A percentile compares a stretch with the other conserved stretches of the same genome.
Conservation (phyloP, 768 basidiomycete genomes). For the Tulasnella sp. region DNA sequence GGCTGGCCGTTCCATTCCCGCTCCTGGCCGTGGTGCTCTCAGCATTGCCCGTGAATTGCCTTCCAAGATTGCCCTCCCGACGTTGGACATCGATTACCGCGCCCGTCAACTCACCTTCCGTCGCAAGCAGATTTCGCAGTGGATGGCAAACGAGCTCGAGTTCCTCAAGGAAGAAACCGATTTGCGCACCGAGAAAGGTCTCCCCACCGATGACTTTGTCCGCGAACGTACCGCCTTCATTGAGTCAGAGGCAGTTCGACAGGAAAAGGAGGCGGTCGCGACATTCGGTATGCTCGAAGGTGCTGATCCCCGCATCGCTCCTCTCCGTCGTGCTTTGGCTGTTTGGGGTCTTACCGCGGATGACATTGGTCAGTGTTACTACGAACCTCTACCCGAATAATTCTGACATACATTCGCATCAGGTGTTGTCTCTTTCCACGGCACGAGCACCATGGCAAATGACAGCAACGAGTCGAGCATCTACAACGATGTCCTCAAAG, state of each 20-base stretch:
- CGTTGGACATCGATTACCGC: slow-evolving; percentile 79
- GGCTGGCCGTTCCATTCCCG: slow-evolving; percentile 94
- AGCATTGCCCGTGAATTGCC: slow-evolving; percentile 76
- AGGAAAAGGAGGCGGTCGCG: slow-evolving; percentile 86
- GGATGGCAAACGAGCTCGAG: slow-evolving; percentile 80
- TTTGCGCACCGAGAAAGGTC: slow-evolving; percentile 38
- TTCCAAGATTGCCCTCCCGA: slow-evolving; percentile 62
- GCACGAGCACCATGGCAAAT: slow-evolving; percentile 78
- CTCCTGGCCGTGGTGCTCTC: slow-evolving; percentile 88
- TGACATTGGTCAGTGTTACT: slow-evolving; percentile 48
- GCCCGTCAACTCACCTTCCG: slow-evolving; percentile 92
- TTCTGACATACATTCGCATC: background rate
- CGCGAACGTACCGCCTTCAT: slow-evolving; percentile 66
- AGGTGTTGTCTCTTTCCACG: slow-evolving; percentile 73
- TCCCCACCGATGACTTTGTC: slow-evolving; percentile 54
- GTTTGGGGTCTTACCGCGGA: slow-evolving; percentile 93
- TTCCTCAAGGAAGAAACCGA: slow-evolving; percentile 72
- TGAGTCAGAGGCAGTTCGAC: slow-evolving; percentile 78
- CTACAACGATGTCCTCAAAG: slow-evolving; percentile 90
- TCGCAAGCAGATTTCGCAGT: slow-evolving; percentile 85
- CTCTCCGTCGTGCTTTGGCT: slow-evolving; percentile 88
- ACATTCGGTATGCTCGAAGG: slow-evolving; percentile 95
- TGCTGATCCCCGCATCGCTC: slow-evolving; percentile 69
- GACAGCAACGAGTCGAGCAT: slow-evolving; percentile 97
- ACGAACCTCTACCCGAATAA: background rate